Evolutionary conservation across 306 rosid genomes (phyloP).

Genomic region (Elaeagnus macrophylla): DNA sequence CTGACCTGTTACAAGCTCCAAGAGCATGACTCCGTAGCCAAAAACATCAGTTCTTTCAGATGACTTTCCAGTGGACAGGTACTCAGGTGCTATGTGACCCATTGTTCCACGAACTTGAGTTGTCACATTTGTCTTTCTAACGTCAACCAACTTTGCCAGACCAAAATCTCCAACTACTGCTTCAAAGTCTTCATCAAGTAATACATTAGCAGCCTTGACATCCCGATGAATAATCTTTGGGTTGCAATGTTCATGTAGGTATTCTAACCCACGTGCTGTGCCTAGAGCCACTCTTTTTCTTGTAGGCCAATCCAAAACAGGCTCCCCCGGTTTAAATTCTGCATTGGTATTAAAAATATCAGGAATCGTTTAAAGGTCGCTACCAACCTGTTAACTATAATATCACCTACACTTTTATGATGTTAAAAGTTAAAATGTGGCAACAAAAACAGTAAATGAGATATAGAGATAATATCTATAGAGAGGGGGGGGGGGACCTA

Average conservation of each 20-base stretch:
- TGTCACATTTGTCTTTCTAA: conserved; percentile 84
- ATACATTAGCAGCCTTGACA: conserved; percentile 97
- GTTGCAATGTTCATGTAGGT: conserved; percentile 95
- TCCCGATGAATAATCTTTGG: conserved; percentile 98
- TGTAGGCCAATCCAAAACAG: conserved; percentile 77
- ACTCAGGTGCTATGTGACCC: conserved; percentile 99
- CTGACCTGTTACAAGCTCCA: conserved; percentile 95
- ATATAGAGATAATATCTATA: no score
- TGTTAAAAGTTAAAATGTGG: no score
- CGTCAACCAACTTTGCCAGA: conserved; percentile 95
- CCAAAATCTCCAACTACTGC: conserved; percentile 99
- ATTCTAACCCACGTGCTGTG: conserved; percentile 95
- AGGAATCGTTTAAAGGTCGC: conserved; percentile 16
- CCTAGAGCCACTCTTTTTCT: conserved; percentile 89
- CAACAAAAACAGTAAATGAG: no score
- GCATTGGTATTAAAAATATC: conserved; percentile 26
- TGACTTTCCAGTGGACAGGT: conserved; percentile 93
- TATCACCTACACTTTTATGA: no score
- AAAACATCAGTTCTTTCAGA: conserved; percentile 98
- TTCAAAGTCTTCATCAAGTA: conserved; percentile 92
- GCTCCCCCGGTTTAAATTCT: conserved; percentile 80
- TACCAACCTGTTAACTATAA: conserved; percentile 4
- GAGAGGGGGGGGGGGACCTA: no score
- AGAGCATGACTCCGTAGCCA: conserved; percentile 94
- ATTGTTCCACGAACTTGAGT: conserved; percentile 99